These are phyloP conservation scores for Podaxis rugospora DNA, from an alignment of 768 basidiomycete genomes.

Conservation along the genomic window DNA sequence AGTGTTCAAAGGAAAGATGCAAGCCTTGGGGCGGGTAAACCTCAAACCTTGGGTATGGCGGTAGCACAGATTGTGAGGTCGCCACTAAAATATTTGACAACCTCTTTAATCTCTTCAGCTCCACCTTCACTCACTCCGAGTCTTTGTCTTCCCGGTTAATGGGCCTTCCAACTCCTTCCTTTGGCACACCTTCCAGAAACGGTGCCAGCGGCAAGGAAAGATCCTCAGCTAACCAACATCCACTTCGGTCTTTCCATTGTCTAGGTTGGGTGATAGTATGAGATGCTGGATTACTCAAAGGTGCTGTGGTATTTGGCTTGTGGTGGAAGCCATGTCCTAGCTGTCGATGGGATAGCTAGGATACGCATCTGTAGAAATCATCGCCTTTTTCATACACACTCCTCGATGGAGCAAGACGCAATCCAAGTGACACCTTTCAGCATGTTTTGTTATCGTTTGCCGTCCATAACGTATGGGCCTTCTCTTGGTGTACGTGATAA, in stretches of 20 bases:
- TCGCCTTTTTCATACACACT: neutral
- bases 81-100: conserved; percentile 19
- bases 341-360: neutral
- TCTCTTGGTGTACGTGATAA: neutral
- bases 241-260: conserved; percentile 31
- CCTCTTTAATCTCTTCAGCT: conserved; percentile 34
- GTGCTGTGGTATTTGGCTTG: neutral
- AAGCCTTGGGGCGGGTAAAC: neutral
- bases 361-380: neutral
- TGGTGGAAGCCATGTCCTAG: neutral
- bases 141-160: conserved; percentile 38
- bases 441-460: neutral
- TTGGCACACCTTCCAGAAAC: conserved; percentile 31
- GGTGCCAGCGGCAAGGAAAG: conserved; percentile 23
- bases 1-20: neutral
- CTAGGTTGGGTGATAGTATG: conserved; percentile 32
- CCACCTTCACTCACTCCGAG: conserved; percentile 35
- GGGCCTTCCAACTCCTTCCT: conserved; percentile 24
- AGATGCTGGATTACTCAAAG: conserved; percentile 29
- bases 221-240: conserved; percentile 27
- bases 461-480: no score
- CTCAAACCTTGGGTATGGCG: neutral
- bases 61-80: no score
- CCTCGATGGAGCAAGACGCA: neutral
- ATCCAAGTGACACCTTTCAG: neutral